A percentile compares a stretch with the other conserved stretches of the same genome.
These are phyloP conservation scores for Calonectria montana DNA, from an alignment of 2,329 filamentous ascomycete species.

Conservation along the genomic window DNA sequence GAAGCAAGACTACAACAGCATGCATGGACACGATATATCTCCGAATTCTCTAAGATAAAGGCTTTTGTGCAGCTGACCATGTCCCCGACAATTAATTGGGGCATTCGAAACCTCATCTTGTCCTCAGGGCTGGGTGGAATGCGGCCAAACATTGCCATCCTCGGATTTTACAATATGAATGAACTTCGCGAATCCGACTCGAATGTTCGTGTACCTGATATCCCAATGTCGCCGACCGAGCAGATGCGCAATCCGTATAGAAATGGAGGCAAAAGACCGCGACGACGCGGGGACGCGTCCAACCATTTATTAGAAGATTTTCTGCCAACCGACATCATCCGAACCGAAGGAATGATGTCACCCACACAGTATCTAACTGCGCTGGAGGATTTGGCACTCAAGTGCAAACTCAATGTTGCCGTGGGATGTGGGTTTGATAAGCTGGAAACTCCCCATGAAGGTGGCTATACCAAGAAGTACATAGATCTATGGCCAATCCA, in stretches of 20 bases:
- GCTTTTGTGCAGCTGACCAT: conserved; percentile 90
- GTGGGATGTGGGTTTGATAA: conserved; percentile 84
- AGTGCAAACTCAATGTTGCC: conserved; percentile 85
- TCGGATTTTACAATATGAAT: conserved; percentile 84
- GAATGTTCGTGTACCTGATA: conserved; percentile 66
- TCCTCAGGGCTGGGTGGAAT: conserved; percentile 87
- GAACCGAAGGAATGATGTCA: conserved; percentile 75
- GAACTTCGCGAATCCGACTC: conserved; percentile 74
- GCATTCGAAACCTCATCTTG: conserved; percentile 83
- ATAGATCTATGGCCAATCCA: conserved; percentile 94
- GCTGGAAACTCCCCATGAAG: conserved; percentile 75
- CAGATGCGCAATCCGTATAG: conserved; percentile 47
- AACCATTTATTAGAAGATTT: conserved; percentile 66
- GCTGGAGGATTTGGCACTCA: conserved; percentile 82
- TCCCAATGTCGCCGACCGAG: conserved; percentile 51
- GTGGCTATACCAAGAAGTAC: conserved; percentile 76
- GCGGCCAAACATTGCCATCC: conserved; percentile 87
- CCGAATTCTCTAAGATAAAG: conserved; percentile 85
- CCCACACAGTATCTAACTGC: conserved; percentile 83
- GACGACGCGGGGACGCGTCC: conserved; percentile 64
- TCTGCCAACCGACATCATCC: conserved; percentile 77
- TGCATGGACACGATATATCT: conserved; percentile 86
- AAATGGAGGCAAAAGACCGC: conserved; percentile 44
- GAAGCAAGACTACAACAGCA: conserved; percentile 85
- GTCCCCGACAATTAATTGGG: conserved; percentile 86